These are phyloP conservation scores for Forsythia viridissima DNA, from an alignment of 257 asterid species.

Conservation along the genomic window DNA sequence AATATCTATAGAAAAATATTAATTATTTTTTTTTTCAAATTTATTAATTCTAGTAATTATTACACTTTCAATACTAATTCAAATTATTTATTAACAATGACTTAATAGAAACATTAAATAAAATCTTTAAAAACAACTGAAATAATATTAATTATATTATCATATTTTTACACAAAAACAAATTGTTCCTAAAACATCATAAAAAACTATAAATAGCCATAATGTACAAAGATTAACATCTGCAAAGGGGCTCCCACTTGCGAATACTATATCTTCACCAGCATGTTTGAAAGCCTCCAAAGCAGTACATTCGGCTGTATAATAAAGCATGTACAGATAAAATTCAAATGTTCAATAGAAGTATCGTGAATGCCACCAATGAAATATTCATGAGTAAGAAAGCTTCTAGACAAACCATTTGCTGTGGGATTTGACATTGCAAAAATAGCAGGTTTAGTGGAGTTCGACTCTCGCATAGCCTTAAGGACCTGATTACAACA, in stretches of 20 bases:
- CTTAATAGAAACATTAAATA: no score
- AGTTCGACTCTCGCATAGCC: conserved; percentile 91
- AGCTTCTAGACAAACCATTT: conserved; percentile 64
- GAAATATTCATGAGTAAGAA: conserved; percentile 3
- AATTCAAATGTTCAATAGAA: conserved; percentile 19
- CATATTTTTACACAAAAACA: no score
- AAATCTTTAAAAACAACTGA: no score
- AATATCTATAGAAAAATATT: no score
- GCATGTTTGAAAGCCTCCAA: conserved; percentile 86
- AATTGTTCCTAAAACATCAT: no score
- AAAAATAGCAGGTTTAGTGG: conserved; percentile 86
- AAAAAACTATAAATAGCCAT: no score
- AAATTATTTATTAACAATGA: no score
- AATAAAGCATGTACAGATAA: conserved; percentile 31
- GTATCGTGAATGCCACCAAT: conserved; percentile 13
- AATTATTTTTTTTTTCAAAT: no score
- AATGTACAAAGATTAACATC: conserved; percentile 82
- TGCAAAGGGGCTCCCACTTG: conserved; percentile 96
- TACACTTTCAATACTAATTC: no score
- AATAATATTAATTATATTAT: no score
- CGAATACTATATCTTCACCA: conserved; percentile 90
- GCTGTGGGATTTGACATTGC: conserved; percentile 99
- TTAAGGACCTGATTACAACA: conserved; percentile 68
- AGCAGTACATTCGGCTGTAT: conserved; percentile 97
- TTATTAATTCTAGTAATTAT: no score